Evolutionary conservation across 164 flowering plant genomes (phyloP).

Genomic region (Magnolia kwangsiensis): DNA sequence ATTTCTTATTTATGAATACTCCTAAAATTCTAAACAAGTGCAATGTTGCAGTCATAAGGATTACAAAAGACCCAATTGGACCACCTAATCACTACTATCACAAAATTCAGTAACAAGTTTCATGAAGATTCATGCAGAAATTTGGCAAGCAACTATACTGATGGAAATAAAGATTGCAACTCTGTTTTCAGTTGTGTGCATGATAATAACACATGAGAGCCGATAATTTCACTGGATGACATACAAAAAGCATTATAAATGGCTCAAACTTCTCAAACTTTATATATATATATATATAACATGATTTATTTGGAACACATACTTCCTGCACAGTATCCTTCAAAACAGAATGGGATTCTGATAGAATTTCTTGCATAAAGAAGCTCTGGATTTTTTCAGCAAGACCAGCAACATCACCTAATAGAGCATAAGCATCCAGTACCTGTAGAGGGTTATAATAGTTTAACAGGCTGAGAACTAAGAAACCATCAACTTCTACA

Average conservation of each 20-base stretch:
- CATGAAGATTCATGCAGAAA: too few species aligned
- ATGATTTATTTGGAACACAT: slow-evolving; percentile 5
- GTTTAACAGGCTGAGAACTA: neutral
- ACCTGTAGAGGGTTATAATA: slow-evolving; percentile 50
- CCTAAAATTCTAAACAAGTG: too few species aligned
- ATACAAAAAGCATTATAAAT: neutral
- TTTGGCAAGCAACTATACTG: neutral
- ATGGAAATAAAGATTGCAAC: too few species aligned
- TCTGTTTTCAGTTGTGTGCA: too few species aligned
- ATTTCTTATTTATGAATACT: too few species aligned
- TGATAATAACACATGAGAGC: neutral
- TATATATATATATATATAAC: too few species aligned
- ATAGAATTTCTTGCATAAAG: slow-evolving; percentile 94
- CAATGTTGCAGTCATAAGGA: too few species aligned
- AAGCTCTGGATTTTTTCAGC: slow-evolving; percentile 96
- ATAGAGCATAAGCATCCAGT: slow-evolving; percentile 92
- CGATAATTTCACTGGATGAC: neutral
- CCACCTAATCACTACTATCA: too few species aligned
- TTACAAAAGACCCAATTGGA: too few species aligned
- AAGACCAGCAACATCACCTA: slow-evolving; percentile 91
- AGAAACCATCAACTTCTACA: neutral
- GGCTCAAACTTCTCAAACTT: neutral
- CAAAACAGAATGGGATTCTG: slow-evolving; percentile 80
- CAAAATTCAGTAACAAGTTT: too few species aligned
- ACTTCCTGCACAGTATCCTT: slow-evolving; percentile 71